Conservation (phyloP, 1,139 yeast species). For the Yamadazyma sp. region DNA sequence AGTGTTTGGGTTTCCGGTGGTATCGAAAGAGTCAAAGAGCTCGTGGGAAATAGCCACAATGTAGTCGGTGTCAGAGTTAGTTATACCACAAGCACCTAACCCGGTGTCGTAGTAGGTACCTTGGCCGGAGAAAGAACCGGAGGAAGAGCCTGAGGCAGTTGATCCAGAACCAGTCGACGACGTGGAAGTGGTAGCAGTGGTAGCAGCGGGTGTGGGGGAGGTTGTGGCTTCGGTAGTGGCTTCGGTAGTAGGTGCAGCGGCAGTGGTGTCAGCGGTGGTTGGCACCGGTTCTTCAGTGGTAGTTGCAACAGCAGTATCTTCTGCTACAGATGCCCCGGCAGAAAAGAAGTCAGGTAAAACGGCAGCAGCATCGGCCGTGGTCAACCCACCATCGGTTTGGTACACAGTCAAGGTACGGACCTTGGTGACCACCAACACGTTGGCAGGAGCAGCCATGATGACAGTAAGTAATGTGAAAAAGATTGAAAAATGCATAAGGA, state of each 20-base stretch:
- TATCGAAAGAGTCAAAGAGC: slow-evolving; percentile 31
- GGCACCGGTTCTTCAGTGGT: slow-evolving; percentile 11
- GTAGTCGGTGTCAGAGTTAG: slow-evolving; percentile 46
- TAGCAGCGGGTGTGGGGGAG: slow-evolving; percentile 22
- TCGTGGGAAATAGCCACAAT: slow-evolving; percentile 45
- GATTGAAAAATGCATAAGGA: slow-evolving; percentile 12
- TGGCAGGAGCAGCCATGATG: slow-evolving; percentile 17
- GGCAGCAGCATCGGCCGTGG: slow-evolving; percentile 13
- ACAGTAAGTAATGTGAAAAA: slow-evolving; percentile 10
- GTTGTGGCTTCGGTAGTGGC: slow-evolving; percentile 15
- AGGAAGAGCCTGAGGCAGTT: slow-evolving; percentile 19
- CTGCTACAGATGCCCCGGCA: too few relatives aligned
- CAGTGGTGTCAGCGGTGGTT: slow-evolving; percentile 22
- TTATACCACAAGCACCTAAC: slow-evolving; percentile 62
- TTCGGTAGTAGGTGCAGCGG: slow-evolving; percentile 18
- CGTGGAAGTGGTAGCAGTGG: slow-evolving; percentile 21
- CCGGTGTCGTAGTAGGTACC: slow-evolving; percentile 63
- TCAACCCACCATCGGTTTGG: slow-evolving; percentile 12
- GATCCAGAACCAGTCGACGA: slow-evolving; percentile 18
- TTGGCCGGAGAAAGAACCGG: slow-evolving; percentile 39
- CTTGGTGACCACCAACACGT: slow-evolving; percentile 16
- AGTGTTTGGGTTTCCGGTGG: slow-evolving; percentile 37
- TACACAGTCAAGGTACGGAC: slow-evolving; percentile 14
- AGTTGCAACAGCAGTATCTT: slow-evolving; percentile 10
- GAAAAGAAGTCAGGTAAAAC: slow-evolving; percentile 2